These are phyloP conservation scores for Postia placenta DNA, from an alignment of 768 basidiomycete species.

Conservation along the genomic window DNA sequence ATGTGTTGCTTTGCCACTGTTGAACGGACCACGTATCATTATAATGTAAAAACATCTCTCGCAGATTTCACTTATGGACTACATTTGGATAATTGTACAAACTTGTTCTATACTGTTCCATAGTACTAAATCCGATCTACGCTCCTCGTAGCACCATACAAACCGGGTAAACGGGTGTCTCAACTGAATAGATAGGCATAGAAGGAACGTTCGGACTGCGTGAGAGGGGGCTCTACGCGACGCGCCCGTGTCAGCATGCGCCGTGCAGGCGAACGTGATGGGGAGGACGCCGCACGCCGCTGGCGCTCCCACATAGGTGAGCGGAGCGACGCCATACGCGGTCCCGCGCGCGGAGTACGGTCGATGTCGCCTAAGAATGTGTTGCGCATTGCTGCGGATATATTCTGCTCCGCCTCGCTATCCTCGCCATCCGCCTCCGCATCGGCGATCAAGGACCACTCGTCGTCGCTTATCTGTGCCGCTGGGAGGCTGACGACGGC, in stretches of 20 bases:
- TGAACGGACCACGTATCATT: slow-evolving; percentile 8
- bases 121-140: not conserved
- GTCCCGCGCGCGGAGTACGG: slow-evolving; percentile 16
- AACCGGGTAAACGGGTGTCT: not conserved
- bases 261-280: slow-evolving; percentile 49
- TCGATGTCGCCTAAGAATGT: slow-evolving; percentile 28
- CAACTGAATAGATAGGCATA: slow-evolving; percentile 22
- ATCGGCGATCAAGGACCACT: slow-evolving; percentile 34
- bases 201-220: slow-evolving; percentile 13
- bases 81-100: not conserved
- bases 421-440: slow-evolving; percentile 21
- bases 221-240: slow-evolving; percentile 11
- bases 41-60: slow-evolving; percentile 6
- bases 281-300: slow-evolving; percentile 42
- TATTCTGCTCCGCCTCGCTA: slow-evolving; percentile 15
- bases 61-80: slow-evolving; percentile 1
- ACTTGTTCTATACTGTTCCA: not conserved
- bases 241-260: slow-evolving; percentile 15
- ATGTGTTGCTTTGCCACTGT: not conserved
- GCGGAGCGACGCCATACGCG: slow-evolving; percentile 21
- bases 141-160: not conserved
- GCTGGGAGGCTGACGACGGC: slow-evolving; percentile 11
- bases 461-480: slow-evolving; percentile 21
- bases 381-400: slow-evolving; percentile 26
- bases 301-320: slow-evolving; percentile 26